These are phyloP conservation scores for Chloroidium sp. DNA, from an alignment of 163 green algal genomes.

Conservation along the genomic window DNA sequence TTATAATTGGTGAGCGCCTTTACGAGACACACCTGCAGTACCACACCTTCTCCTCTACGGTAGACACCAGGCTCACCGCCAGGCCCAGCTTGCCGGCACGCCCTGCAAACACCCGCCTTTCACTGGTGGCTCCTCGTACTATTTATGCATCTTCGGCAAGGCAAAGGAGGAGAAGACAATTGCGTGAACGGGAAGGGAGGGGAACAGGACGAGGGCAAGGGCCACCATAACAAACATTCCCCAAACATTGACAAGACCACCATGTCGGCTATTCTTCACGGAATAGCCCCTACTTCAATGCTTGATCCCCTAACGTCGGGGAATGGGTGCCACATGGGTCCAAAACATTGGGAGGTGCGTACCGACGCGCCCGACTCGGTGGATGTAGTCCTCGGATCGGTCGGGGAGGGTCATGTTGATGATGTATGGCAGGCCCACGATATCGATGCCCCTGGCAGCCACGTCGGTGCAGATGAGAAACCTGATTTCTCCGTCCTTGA, in stretches of 20 bases:
- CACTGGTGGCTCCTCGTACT: background rate
- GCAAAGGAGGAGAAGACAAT: background rate
- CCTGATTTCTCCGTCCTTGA: conserved; percentile 71
- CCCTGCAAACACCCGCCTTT: conserved; percentile 14
- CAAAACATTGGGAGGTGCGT: background rate
- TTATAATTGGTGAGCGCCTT: conserved; percentile 30
- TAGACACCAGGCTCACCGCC: conserved; percentile 65
- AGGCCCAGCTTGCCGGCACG: conserved; percentile 65
- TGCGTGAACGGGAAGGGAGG: background rate
- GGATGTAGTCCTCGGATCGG: conserved; percentile 82
- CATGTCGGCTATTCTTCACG: no score
- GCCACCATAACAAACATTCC: background rate
- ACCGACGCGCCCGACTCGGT: conserved; percentile 71
- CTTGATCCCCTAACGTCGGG: no score
- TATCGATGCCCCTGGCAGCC: conserved; percentile 76
- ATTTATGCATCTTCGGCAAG: background rate
- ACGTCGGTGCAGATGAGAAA: conserved; percentile 85
- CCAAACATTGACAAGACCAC: background rate
- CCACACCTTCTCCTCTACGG: conserved; percentile 58
- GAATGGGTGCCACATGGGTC: no score
- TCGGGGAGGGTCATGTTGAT: conserved; percentile 90
- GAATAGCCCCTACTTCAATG: no score
- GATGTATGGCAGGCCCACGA: conserved; percentile 67
- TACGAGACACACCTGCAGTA: conserved; percentile 42
- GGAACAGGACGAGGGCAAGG: background rate